These are phyloP conservation scores for Coemansia sp. DNA, from an alignment of 192 early-diverging fungal species.

Conservation along the genomic window DNA sequence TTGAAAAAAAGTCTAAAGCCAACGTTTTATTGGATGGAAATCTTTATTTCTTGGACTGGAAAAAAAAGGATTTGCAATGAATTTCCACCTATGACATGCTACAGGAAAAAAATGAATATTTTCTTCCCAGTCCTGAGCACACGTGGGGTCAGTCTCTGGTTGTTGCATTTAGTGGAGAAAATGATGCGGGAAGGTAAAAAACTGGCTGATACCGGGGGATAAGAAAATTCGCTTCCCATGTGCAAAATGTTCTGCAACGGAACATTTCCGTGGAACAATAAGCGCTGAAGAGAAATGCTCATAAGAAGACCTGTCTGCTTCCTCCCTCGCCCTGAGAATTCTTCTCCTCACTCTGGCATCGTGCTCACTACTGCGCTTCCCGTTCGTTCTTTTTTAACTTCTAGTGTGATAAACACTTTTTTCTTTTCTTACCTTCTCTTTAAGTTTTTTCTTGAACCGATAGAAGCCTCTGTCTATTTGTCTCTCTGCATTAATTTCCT, in stretches of 20 bases:
- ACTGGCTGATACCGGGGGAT: neutral
- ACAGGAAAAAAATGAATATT: neutral
- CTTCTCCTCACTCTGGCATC: neutral
- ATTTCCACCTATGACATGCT: neutral
- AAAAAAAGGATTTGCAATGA: neutral
- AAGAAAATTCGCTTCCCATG: neutral
- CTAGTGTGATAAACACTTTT: neutral
- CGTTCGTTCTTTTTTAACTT: neutral
- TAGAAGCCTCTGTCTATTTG: too few species aligned
- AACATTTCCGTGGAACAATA: neutral
- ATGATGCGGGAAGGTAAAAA: neutral
- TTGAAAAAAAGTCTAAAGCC: neutral
- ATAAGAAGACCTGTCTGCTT: too few species aligned
- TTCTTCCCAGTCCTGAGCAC: neutral
- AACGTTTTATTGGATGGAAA: neutral
- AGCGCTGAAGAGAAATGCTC: neutral
- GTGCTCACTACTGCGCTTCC: neutral
- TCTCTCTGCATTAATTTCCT: neutral
- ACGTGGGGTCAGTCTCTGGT: neutral
- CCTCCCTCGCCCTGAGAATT: too few species aligned
- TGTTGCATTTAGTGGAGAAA: neutral
- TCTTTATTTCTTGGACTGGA: neutral
- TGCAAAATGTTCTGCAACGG: neutral
- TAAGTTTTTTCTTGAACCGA: too few species aligned
- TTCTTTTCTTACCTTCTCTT: neutral